A percentile compares a stretch with the other conserved stretches of the same genome.
phyloP scores from a whole-genome alignment of 2,329 filamentous ascomycete species.

The Talaromyces funiculosus region DNA sequence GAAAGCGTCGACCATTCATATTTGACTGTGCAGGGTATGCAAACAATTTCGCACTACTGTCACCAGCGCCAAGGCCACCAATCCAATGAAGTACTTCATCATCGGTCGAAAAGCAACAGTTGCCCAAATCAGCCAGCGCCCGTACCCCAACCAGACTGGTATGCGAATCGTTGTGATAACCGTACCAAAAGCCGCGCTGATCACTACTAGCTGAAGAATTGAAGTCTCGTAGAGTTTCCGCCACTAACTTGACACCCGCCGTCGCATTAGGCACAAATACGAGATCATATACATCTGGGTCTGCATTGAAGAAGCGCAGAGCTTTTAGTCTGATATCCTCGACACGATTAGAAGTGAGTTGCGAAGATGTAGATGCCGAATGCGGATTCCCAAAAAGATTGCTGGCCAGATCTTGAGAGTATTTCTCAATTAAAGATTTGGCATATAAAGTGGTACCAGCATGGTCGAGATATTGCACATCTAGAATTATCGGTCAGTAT shows the following conservation, averaged over 20 bases:
- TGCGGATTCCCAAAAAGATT: conserved; percentile 89
- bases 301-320: conserved; percentile 72
- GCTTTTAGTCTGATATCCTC: conserved; percentile 69
- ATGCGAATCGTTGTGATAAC: conserved; percentile 77
- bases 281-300: conserved; percentile 75
- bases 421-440: conserved; percentile 73
- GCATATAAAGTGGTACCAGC: conserved; percentile 83
- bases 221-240: conserved; percentile 66
- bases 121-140: conserved; percentile 59
- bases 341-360: conserved; percentile 66
- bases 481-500: conserved; percentile 40
- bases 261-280: conserved; percentile 92
- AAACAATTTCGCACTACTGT: conserved; percentile 49
- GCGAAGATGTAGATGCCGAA: conserved; percentile 75
- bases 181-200: conserved; percentile 65
- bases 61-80: conserved; percentile 18
- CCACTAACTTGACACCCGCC: conserved; percentile 79
- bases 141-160: conserved; percentile 80
- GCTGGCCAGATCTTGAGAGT: conserved; percentile 70
- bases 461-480: conserved; percentile 81
- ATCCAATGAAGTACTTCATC: conserved; percentile 62
- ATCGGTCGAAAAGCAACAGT: conserved; percentile 60
- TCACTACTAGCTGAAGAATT: not conserved
- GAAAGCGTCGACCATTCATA: conserved; percentile 74
- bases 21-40: conserved; percentile 91